A percentile compares a stretch with the other conserved stretches of the same genome.
phyloP scores from a whole-genome alignment of 139 green algal genomes.

The Eudorina sp. region DNA sequence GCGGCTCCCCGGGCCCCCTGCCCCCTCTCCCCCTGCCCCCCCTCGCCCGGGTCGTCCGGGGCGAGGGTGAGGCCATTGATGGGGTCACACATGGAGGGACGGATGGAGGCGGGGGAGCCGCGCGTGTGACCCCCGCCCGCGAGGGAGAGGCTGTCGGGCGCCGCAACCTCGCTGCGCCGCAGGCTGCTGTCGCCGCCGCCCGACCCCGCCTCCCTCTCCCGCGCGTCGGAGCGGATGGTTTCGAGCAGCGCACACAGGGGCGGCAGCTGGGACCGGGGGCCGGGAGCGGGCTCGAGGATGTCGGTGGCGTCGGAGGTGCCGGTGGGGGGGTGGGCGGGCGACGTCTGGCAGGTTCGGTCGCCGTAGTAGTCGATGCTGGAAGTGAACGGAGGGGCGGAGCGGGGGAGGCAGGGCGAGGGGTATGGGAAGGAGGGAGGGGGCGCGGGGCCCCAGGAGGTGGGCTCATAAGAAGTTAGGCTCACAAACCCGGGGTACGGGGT shows the following conservation, averaged over 20 bases:
- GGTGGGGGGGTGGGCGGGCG: not conserved
- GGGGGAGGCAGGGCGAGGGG: not conserved
- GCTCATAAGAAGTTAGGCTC: not conserved
- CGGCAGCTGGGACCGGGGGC: too few relatives aligned
- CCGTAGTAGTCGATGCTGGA: constrained; percentile 4
- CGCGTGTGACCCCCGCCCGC: too few relatives aligned
- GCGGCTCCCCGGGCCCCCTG: too few relatives aligned
- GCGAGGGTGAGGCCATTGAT: too few relatives aligned
- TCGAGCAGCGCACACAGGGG: not conserved
- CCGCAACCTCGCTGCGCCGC: too few relatives aligned
- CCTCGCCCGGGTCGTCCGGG: too few relatives aligned
- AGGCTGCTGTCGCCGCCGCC: not conserved
- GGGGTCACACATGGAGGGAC: too few relatives aligned
- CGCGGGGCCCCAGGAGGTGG: not conserved
- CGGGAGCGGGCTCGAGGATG: too few relatives aligned
- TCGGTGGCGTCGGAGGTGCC: not conserved
- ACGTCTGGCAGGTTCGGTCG: not conserved
- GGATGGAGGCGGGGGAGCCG: too few relatives aligned
- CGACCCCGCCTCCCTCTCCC: not conserved
- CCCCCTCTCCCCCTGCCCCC: too few relatives aligned
- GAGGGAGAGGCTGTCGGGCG: too few relatives aligned
- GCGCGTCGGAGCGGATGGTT: not conserved
- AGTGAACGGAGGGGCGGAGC: not conserved
- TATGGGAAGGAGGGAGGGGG: not conserved
- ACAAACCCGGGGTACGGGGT: not conserved